phyloP scores from a whole-genome alignment of 495 filamentous ascomycete species.

The Coniosporium apollinis region DNA sequence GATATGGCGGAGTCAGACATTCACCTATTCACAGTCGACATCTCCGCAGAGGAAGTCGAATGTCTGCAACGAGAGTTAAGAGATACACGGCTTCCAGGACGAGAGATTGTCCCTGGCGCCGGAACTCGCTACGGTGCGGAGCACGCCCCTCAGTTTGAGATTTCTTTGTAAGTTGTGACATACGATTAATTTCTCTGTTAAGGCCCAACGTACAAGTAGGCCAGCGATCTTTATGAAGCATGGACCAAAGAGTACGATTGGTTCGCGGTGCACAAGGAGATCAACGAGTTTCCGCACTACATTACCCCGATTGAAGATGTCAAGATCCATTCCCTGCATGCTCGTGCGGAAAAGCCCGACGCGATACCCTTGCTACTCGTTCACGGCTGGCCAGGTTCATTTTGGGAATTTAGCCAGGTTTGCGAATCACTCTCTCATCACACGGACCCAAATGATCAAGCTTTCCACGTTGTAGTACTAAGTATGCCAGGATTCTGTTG shows the following conservation, averaged over 20 bases:
- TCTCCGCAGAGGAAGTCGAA: constrained; percentile 9
- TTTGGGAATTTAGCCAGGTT: constrained; percentile 19
- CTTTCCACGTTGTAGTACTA: constrained; percentile 26
- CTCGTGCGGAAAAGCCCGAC: constrained; percentile 7
- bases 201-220: constrained; percentile 1
- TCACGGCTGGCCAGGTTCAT: constrained; percentile 27
- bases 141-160: too few relatives aligned
- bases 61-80: constrained; percentile 8
- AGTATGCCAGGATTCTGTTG: constrained; percentile 18
- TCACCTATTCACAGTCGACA: constrained; percentile 6
- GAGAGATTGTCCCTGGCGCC: constrained; percentile 6
- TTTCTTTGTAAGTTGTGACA: too few relatives aligned
- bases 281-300: constrained; percentile 6
- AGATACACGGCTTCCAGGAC: constrained; percentile 6
- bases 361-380: constrained; percentile 23
- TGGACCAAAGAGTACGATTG: constrained; percentile 3
- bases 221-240: constrained; percentile 1
- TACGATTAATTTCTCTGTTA: too few relatives aligned
- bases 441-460: constrained; percentile 12
- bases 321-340: constrained; percentile 4
- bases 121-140: constrained; percentile 8
- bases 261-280: constrained; percentile 2
- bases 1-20: too few relatives aligned
- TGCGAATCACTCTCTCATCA: constrained; percentile 11
- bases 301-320: constrained; percentile 5